Conservation (phyloP, 108 stramenopile species). For the Skeletonema tropicum region DNA sequence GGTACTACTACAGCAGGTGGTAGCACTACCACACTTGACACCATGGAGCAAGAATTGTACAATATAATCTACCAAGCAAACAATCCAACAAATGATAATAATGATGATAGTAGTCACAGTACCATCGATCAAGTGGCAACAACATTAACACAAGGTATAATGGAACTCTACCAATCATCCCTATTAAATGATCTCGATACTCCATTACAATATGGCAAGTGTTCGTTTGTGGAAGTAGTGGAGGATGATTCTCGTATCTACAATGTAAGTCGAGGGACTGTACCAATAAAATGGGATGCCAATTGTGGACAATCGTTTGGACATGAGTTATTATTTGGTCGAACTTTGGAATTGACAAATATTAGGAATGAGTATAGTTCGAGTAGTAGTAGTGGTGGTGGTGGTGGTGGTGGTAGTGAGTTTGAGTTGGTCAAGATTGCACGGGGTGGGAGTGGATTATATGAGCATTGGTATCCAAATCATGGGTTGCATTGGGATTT, state of each 20-base stretch:
- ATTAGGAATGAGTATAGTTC: too few relatives aligned
- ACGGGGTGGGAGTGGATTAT: slow-evolving; percentile 8
- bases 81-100: too few relatives aligned
- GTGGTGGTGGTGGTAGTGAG: neutral
- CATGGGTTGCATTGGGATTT: slow-evolving; percentile 12
- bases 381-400: neutral
- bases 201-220: slow-evolving; percentile 4
- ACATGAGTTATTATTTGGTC: slow-evolving; percentile 15
- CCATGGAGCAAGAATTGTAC: neutral
- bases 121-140: neutral
- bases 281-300: neutral
- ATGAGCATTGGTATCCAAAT: slow-evolving; percentile 13
- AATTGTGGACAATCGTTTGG: slow-evolving; percentile 12
- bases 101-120: neutral
- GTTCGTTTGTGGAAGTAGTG: neutral
- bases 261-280: neutral
- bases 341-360: slow-evolving; percentile 6
- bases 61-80: neutral
- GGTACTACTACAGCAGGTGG: neutral
- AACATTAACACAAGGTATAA: neutral
- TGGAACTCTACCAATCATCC: neutral
- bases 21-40: neutral
- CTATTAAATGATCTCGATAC: slow-evolving; percentile 5
- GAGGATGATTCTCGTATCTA: neutral
- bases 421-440: slow-evolving; percentile 15